A percentile compares a stretch with the other conserved stretches of the same genome.
These are phyloP conservation scores for Colletotrichum horii DNA, from an alignment of 2,329 filamentous ascomycete genomes.

Conservation along the genomic window DNA sequence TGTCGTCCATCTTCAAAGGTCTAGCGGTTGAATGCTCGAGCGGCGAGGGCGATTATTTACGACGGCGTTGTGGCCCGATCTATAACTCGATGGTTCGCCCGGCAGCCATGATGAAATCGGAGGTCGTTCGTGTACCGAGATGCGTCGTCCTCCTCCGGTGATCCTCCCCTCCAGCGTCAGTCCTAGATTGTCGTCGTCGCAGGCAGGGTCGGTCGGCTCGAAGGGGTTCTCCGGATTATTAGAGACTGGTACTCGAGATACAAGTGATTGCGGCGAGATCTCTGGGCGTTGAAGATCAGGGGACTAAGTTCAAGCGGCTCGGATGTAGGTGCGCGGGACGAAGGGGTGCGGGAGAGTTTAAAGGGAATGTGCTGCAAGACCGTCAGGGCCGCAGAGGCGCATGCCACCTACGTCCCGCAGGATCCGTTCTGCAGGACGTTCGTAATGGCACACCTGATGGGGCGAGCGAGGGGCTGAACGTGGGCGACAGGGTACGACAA, in stretches of 20 bases:
- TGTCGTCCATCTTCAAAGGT: conserved; percentile 33
- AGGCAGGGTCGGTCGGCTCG: background rate
- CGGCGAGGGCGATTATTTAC: background rate
- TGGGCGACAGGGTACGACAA: conserved; percentile 9
- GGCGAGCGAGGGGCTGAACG: conserved; percentile 7
- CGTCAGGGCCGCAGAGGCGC: background rate
- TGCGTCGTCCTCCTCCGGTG: background rate
- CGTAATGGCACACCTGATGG: background rate
- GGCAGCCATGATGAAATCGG: conserved; percentile 7
- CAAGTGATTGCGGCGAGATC: background rate
- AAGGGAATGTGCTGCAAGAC: background rate
- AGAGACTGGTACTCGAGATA: background rate
- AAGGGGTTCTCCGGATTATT: background rate
- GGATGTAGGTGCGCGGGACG: background rate
- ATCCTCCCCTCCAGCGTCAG: background rate
- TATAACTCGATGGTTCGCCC: conserved; percentile 5
- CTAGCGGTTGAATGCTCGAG: background rate
- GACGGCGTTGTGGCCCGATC: conserved; percentile 3
- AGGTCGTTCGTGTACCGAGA: background rate
- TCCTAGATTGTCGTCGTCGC: background rate
- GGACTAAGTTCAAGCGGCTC: background rate
- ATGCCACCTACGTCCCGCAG: background rate
- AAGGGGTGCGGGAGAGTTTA: conserved; percentile 8
- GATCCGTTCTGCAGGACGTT: conserved; percentile 7
- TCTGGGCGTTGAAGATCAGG: background rate